Base-by-base conservation (phyloP, 768 basidiomycete genomes). In the Clavaria fumosa region DNA sequence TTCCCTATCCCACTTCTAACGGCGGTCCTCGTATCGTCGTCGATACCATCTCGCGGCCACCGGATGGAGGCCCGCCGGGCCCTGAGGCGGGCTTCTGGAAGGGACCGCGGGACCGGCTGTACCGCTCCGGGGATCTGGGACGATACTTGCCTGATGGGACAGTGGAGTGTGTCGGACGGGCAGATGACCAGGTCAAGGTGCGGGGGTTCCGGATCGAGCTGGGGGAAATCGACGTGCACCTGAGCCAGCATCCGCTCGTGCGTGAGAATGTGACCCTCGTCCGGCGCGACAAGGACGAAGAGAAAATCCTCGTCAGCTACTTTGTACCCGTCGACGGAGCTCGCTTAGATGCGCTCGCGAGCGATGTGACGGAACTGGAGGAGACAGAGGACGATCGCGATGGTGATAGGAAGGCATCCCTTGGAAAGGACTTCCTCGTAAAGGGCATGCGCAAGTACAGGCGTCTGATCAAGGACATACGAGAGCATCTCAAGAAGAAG, bases 121-220 rank as follows among this genome's bases (percentile, higher is more conserved):
- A 97, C 58, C 76, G 89, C 45, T 89, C 89, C 20, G 95, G 95
- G 15, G 95, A 99, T 58, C 69, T 99, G 3, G 95, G 95, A 2
- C 76, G 95, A 4, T 99, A 99, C 57, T 63, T 81, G 22, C 85
- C 95, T 1, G 71, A 82, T 53, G 95, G 95, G 4, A 75, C 72
- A 22, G 95, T 99, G 7, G 95, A 99, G 56, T 97, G 95, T 53
- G 90, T 85, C 0, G 95, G 95, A 14, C 75, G 95, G 15, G 91
- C 93, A 2, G 95, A 99, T 53, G 93, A 97, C 53, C 95, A 99
- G 53, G 86, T 99, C 61, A 97, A 99, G 63, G 97, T 99, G 57
- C 83, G 95, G 38, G 95, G 95, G 2, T 99, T 99, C 76, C 70
- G 95, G 18, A 97, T 99, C 50, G 95, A 99, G 55, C 70, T 97